Evolutionary conservation across 2,329 filamentous ascomycete genomes (phyloP).

Genomic region (Diatrype stigma): DNA sequence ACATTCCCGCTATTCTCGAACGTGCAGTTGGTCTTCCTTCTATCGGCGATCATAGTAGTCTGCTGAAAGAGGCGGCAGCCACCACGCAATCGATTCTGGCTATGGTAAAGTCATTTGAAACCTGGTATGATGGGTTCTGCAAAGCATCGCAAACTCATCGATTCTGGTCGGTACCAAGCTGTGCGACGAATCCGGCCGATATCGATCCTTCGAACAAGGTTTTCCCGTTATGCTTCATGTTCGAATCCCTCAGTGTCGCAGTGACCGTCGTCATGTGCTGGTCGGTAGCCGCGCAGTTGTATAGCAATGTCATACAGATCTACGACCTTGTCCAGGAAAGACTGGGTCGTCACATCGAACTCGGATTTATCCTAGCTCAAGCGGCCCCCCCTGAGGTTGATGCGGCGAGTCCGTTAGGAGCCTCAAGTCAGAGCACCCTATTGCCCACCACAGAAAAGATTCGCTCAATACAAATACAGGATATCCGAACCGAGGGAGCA

Average conservation of each 20-base stretch:
- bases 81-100: conserved; percentile 6
- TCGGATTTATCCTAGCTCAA: conserved; percentile 6
- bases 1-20: conserved; percentile 10
- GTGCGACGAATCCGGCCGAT: conserved; percentile 10
- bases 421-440: not conserved
- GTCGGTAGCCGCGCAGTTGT: conserved; percentile 11
- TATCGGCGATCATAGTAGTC: conserved; percentile 3
- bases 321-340: conserved; percentile 9
- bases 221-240: conserved; percentile 15
- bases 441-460: not conserved
- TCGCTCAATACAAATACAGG: conserved; percentile 11
- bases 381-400: not conserved
- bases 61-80: conserved; percentile 8
- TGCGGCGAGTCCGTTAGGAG: not conserved
- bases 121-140: conserved; percentile 12
- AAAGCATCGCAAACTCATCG: conserved; percentile 5
- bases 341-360: conserved; percentile 7
- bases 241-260: conserved; percentile 11
- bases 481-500: conserved; percentile 10
- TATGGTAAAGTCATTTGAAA: conserved; percentile 8
- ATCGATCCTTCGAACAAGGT: conserved; percentile 5
- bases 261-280: conserved; percentile 12
- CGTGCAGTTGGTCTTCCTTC: conserved; percentile 9
- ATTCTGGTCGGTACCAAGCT: conserved; percentile 12
- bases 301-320: conserved; percentile 17